Evolutionary conservation across 345 rosid genomes (phyloP).

Genomic region (Citrus sinensis): DVS_A1.0 CM039167.1:2653501-2654000

Average conservation of each 20-base stretch:
- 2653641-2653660: neutral
- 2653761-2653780: conserved; percentile 16
- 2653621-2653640: neutral
- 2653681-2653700: conserved; percentile 3
- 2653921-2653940: conserved; percentile 44
- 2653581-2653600: neutral
- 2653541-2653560: neutral
- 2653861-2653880: conserved; percentile 54
- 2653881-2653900: conserved; percentile 79
- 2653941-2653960: conserved; percentile 81
- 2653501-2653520: no score
- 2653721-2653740: conserved; percentile 28
- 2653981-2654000: conserved; percentile 96
- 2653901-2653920: conserved; percentile 59
- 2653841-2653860: conserved; percentile 46
- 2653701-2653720: conserved; percentile 5
- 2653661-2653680: conserved; percentile 8
- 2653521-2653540: no score
- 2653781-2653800: conserved; percentile 1
- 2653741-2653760: conserved; percentile 38
- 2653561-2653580: neutral
- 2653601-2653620: neutral
- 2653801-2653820: conserved; percentile 19
- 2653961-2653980: conserved; percentile 77
- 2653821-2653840: conserved; percentile 23